phyloP scores from a whole-genome alignment of 371 early-diverging fungal genomes.

The Amoeboradix gromovi region DNA sequence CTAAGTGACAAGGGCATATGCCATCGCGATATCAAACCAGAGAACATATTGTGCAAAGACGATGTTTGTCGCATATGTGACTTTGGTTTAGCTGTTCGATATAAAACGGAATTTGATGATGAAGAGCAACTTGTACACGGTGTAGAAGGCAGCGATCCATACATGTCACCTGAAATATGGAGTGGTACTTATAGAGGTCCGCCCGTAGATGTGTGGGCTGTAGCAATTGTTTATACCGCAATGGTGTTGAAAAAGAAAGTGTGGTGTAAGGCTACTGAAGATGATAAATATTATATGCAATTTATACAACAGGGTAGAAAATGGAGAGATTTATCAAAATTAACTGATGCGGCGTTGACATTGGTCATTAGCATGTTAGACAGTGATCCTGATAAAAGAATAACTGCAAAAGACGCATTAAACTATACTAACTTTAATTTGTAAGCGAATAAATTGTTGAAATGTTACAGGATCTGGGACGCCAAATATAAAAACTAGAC shows the following conservation, averaged over 20 bases:
- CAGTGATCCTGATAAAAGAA: background rate
- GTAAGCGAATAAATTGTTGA: too few species aligned
- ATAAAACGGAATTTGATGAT: constrained; percentile 35
- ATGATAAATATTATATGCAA: constrained; percentile 20
- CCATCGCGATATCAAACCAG: constrained; percentile 57
- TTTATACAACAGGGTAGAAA: constrained; percentile 2
- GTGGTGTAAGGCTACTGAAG: constrained; percentile 35
- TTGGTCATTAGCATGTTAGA: background rate
- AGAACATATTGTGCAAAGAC: constrained; percentile 42
- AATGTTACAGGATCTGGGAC: too few species aligned
- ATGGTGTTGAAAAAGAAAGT: constrained; percentile 40
- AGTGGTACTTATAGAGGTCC: constrained; percentile 38
- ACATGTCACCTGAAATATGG: constrained; percentile 70
- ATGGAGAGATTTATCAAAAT: background rate
- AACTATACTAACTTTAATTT: background rate
- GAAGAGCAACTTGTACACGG: constrained; percentile 23
- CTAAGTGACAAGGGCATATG: constrained; percentile 78
- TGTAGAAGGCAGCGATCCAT: constrained; percentile 54
- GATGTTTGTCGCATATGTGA: constrained; percentile 61
- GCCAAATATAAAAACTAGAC: too few species aligned
- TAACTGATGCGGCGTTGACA: background rate
- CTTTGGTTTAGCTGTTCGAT: constrained; percentile 64
- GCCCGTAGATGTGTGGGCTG: constrained; percentile 50
- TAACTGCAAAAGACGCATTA: background rate
- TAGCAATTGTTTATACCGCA: constrained; percentile 47